Base-by-base conservation (phyloP, 2,329 filamentous ascomycete genomes). In the Colletotrichum ledebouriae region DNA sequence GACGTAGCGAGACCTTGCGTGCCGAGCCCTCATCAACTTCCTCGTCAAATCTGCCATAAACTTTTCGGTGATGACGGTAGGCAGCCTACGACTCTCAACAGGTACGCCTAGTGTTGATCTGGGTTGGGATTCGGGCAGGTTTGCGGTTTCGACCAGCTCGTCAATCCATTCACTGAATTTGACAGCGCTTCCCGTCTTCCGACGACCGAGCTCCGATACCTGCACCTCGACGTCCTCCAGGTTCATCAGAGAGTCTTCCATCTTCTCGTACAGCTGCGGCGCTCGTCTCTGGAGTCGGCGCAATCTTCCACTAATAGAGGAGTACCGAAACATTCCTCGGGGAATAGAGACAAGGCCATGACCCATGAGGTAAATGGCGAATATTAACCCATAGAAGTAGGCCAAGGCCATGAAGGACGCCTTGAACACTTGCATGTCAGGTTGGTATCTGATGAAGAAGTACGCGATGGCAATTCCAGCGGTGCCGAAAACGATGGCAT, bases 281-380 rank as follows among this genome's bases (percentile, higher is more conserved):
- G 96, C 96, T 70, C 91, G 87, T 9, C 85, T 84, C 76, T 98
- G 94, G 41, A 98, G 83, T 41, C 92, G 86, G 69, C 90, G 90
- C 53, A 99, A 79, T 63, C 90, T 87, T 56, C 88, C 89, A 72
- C 90, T 92, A 52, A 94, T 88, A 75, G 90, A 94, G 37, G 94
- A 91, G 75, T 93, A 92, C 67, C 91, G 89, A 74, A 96, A 91
- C 15, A 99, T 83, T 42, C 88, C 88, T 72, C 95, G 87, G 1
- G 96, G 96, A 65, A 99, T 92, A 1, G 94, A 92, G 37, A 99
- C 96, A 29, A 99, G 85, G 7, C 96, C 96, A 78, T 99, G 96
- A 6, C 96, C 96, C 95, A 99, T 98, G 46, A 99, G 85, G 76
- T 97, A 98, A 70, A 99, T 97, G 52, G 94, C 96, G 59, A 98